Percentiles rank a stretch among this genome's conserved stretches.
Conservation (phyloP, 805 yeast species). For the Alloascoidea hylecoeti region DNA sequence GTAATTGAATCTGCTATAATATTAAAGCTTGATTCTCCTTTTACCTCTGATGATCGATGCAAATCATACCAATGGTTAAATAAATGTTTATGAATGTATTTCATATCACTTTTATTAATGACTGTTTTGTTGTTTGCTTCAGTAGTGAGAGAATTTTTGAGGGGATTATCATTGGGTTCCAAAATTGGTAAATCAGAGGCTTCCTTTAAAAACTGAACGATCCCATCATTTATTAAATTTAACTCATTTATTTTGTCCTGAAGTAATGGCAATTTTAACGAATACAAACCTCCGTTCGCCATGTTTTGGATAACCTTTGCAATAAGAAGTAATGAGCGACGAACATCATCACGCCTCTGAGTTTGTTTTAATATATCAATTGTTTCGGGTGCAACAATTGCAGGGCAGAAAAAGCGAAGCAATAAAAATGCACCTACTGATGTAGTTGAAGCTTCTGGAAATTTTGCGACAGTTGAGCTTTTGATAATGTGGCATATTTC, state of each 20-base stretch:
- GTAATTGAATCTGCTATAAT: neutral
- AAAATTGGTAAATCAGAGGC: neutral
- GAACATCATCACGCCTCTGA: conserved; percentile 7
- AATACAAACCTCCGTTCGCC: conserved; percentile 10
- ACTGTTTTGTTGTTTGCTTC: neutral
- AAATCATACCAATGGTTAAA: conserved; percentile 31
- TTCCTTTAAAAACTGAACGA: conserved; percentile 20
- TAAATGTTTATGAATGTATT: conserved; percentile 30
- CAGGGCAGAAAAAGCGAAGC: conserved; percentile 65
- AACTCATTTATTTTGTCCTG: neutral
- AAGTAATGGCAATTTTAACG: conserved; percentile 23
- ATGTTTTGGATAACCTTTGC: conserved; percentile 16
- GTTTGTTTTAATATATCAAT: conserved; percentile 13
- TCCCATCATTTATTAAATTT: neutral
- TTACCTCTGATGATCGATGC: conserved; percentile 9
- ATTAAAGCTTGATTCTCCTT: conserved; percentile 7
- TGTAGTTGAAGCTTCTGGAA: conserved; percentile 43
- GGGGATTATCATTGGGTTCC: too few species aligned
- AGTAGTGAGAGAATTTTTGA: neutral
- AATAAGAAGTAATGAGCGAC: conserved; percentile 11
- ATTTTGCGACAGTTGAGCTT: conserved; percentile 35
- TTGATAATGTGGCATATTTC: conserved; percentile 50
- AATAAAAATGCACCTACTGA: conserved; percentile 77
- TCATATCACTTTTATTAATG: conserved; percentile 9
- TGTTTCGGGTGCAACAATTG: conserved; percentile 67